Evolutionary conservation across 352 stramenopile genomes (phyloP).

Genomic region (Phytophthora pisi): DNA sequence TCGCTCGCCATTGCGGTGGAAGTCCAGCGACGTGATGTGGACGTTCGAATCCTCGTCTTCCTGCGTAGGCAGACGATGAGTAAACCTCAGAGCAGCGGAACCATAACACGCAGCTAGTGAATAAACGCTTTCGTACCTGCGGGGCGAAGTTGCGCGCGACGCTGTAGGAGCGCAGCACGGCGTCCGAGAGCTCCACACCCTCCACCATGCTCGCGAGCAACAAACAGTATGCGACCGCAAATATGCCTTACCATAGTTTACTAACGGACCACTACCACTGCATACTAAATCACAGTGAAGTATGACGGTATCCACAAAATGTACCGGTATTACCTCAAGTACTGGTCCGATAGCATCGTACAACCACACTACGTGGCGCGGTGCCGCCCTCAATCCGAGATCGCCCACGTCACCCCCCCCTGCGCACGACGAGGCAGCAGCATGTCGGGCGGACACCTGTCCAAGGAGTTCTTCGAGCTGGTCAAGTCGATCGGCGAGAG

Average conservation of each 20-base stretch:
- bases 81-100: conserved; percentile 7
- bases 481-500: conserved; percentile 99
- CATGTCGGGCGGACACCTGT: conserved; percentile 91
- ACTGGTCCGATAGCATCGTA: conserved; percentile 35
- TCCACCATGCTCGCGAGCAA: conserved; percentile 14
- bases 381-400: conserved; percentile 23
- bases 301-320: not conserved
- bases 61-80: conserved; percentile 9
- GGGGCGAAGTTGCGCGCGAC: conserved; percentile 68
- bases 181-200: conserved; percentile 59
- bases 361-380: conserved; percentile 7
- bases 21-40: conserved; percentile 67
- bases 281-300: not conserved
- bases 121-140: conserved; percentile 38
- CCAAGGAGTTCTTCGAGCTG: conserved; percentile 99
- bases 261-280: conserved; percentile 1
- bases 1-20: conserved; percentile 80
- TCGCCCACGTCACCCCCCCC: conserved; percentile 19
- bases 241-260: conserved; percentile 17
- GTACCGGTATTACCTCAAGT: not conserved
- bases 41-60: conserved; percentile 74
- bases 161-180: conserved; percentile 67
- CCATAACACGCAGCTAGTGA: not conserved
- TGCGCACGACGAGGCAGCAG: conserved; percentile 6
- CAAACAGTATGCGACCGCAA: not conserved